Base-by-base conservation (phyloP, 352 stramenopile genomes). In the Hyaloperonospora arabidopsidis region DNA sequence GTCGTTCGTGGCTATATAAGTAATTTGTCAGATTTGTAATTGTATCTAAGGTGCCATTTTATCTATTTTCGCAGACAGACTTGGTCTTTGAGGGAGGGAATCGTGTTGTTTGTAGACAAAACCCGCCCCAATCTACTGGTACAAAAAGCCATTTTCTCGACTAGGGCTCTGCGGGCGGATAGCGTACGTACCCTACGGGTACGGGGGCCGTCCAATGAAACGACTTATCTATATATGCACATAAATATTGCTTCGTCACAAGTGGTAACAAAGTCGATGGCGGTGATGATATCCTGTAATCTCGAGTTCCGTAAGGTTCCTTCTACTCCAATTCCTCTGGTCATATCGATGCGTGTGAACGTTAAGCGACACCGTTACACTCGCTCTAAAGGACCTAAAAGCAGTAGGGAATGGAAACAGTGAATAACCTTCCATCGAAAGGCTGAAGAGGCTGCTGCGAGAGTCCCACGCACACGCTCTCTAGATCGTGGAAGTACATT, bases 401-500 rank as follows among this genome's bases (percentile, higher is more conserved):
- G 8, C 29, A 2, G 22, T 48, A 40, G 51, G 67, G 47, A 25
- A 66, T 55, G 67, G 4, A 4, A 50, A 53, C 19, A 38, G 18
- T 25, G 36, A 50, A 34, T 29, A 52, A 29, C 25, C 61, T 73
- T 49, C 47, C 48, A 49, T 52, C 60, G 45, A 57, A 72, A 74
- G 68, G 68, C 65, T 74, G 58, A 77, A 77, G 68, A 67, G 50
- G 54, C 48, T 68, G 41, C 29, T 63, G 57, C 41, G 48, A 65
- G 51, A 76, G 68, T 45, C 49, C 63, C 21, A 66, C 52, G 59
- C 59, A 65, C 47, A 67, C 5, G 52, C 22, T 63, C 50, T 70
- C 58, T 74, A 74, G 65, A 72, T 72, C 36, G 34, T 64, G 58
- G 53, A 54, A 74, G 68, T 22, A 76, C 68, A 76, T 52, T 59